Percentiles rank a stretch among this genome's conserved stretches.
Conservation (phyloP, 2,329 filamentous ascomycete genomes). For the Aspergillus quadricinctus region DNA sequence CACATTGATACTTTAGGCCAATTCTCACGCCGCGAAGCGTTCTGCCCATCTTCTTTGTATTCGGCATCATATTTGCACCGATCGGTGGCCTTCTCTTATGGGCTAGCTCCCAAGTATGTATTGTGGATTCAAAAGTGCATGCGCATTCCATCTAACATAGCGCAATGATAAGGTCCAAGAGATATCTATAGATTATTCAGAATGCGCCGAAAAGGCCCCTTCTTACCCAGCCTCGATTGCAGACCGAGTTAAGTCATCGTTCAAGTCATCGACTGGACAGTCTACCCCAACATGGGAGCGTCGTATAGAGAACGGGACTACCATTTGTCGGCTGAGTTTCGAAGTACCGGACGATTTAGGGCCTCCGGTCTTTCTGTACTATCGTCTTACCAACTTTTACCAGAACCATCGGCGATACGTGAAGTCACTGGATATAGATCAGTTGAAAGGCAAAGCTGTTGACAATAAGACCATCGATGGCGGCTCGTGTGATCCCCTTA, state of each 20-base stretch:
- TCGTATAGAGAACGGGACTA: slow-evolving; percentile 33
- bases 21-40: slow-evolving; percentile 95
- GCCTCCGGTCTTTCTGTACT: slow-evolving; percentile 87
- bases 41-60: slow-evolving; percentile 81
- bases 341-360: slow-evolving; percentile 72
- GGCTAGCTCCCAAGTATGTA: slow-evolving; percentile 70
- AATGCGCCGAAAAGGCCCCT: slow-evolving; percentile 58
- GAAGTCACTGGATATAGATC: slow-evolving; percentile 76
- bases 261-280: slow-evolving; percentile 55
- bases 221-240: slow-evolving; percentile 48
- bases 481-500: slow-evolving; percentile 73
- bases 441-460: slow-evolving; percentile 70
- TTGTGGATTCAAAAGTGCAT: not conserved
- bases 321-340: slow-evolving; percentile 70
- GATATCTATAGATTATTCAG: slow-evolving; percentile 83
- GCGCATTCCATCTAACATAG: slow-evolving; percentile 7
- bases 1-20: slow-evolving; percentile 54
- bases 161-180: slow-evolving; percentile 65
- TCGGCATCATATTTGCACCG: slow-evolving; percentile 88
- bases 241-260: slow-evolving; percentile 61
- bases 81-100: slow-evolving; percentile 84
- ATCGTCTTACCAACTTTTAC: slow-evolving; percentile 95
- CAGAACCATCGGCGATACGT: slow-evolving; percentile 98
- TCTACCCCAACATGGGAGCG: slow-evolving; percentile 30
- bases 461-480: slow-evolving; percentile 56